Conservation (phyloP, 2,329 filamentous ascomycete genomes). For the Rhexocercosporidium sp. region DNA sequence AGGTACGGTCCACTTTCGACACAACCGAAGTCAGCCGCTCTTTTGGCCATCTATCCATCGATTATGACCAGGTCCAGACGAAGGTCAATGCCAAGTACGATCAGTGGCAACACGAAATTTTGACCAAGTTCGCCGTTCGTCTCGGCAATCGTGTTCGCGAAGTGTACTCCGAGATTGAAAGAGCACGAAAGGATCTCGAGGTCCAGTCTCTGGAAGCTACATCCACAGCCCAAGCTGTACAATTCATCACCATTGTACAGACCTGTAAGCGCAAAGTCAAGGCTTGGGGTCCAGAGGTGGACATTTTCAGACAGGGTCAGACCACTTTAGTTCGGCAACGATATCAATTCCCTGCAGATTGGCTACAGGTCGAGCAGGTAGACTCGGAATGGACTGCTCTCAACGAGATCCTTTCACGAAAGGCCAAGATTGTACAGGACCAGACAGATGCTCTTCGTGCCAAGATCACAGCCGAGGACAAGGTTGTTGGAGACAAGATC, state of each 20-base stretch:
- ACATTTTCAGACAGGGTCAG: conserved; percentile 94
- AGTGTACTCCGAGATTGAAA: conserved; percentile 88
- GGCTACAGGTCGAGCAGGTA: conserved; percentile 95
- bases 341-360: conserved; percentile 91
- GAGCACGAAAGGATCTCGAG: conserved; percentile 88
- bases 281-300: conserved; percentile 93
- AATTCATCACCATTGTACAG: conserved; percentile 98
- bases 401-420: conserved; percentile 88
- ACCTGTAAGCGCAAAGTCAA: conserved; percentile 94
- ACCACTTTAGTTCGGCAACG: conserved; percentile 89
- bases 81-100: conserved; percentile 99
- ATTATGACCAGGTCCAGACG: conserved; percentile 98
- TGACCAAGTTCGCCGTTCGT: conserved; percentile 89
- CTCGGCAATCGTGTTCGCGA: conserved; percentile 91
- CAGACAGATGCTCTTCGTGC: conserved; percentile 94
- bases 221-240: conserved; percentile 94
- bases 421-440: conserved; percentile 94
- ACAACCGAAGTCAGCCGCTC: conserved; percentile 91
- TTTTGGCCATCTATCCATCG: conserved; percentile 93
- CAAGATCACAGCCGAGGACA: conserved; percentile 94
- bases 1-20: conserved; percentile 94
- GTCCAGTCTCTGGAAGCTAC: conserved; percentile 90
- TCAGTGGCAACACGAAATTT: conserved; percentile 98
- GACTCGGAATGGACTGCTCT: conserved; percentile 95
- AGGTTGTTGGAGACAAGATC: conserved; percentile 88